phyloP scores from a whole-genome alignment of 768 basidiomycete species.

The Lactarius psammicola region DNA sequence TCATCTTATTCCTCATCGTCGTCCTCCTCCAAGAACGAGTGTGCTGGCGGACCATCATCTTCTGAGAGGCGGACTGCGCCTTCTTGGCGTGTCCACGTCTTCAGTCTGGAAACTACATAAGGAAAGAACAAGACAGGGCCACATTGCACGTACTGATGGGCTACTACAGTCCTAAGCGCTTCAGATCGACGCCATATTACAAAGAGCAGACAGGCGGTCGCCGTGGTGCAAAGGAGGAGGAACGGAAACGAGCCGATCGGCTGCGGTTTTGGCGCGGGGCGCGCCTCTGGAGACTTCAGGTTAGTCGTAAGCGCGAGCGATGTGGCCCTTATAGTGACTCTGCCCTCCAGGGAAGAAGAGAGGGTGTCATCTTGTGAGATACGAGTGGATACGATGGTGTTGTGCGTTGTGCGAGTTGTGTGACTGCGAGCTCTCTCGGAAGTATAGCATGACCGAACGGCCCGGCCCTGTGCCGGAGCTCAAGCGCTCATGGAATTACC shows the following conservation, averaged over 20 bases:
- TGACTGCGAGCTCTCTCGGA: too few species aligned
- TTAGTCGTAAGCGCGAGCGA: conserved; percentile 9
- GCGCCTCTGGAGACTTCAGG: conserved; percentile 33
- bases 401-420: too few species aligned
- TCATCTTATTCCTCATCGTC: conserved; percentile 42
- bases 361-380: conserved; percentile 13
- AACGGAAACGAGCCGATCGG: conserved; percentile 57
- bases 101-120: conserved; percentile 44
- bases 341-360: conserved; percentile 20
- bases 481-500: neutral
- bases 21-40: conserved; percentile 55
- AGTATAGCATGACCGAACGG: neutral
- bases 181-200: conserved; percentile 61
- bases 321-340: neutral
- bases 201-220: conserved; percentile 54
- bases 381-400: neutral
- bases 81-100: conserved; percentile 50
- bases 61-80: conserved; percentile 62
- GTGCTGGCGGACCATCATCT: conserved; percentile 65
- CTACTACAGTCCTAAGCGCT: conserved; percentile 51
- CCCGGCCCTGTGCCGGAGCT: neutral
- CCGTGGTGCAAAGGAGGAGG: conserved; percentile 54
- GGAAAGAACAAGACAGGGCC: too few species aligned
- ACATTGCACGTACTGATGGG: conserved; percentile 49
- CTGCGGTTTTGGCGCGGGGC: conserved; percentile 55